Percentiles rank a stretch among this genome's conserved stretches.
Conservation (phyloP, 1,284 basidiomycete species). For the Cryptococcus hybrid region DNA sequence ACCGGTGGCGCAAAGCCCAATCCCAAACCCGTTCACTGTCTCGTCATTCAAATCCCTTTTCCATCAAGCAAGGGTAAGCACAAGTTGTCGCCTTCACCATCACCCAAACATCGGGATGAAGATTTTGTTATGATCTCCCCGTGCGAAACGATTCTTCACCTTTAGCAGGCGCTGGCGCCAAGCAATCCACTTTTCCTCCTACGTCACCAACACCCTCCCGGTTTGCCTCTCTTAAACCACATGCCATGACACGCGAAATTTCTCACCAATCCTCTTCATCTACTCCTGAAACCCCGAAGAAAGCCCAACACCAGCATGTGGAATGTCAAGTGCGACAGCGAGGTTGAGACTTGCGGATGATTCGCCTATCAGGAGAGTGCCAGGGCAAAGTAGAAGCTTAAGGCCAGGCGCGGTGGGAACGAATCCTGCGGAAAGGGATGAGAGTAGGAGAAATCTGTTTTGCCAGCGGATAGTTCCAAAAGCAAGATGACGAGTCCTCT, state of each 20-base stretch:
- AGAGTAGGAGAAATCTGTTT: constrained; percentile 13
- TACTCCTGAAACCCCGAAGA: constrained; percentile 27
- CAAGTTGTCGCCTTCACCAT: constrained; percentile 44
- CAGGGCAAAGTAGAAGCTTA: constrained; percentile 42
- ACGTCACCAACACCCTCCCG: constrained; percentile 12
- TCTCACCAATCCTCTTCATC: constrained; percentile 21
- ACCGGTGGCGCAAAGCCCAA: constrained; percentile 6
- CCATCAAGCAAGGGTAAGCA: constrained; percentile 39
- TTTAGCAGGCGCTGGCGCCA: neutral
- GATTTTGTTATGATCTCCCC: constrained; percentile 48
- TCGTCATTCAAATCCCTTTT: constrained; percentile 28
- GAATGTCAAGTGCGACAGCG: constrained; percentile 39
- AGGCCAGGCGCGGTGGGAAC: constrained; percentile 7
- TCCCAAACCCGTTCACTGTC: constrained; percentile 18
- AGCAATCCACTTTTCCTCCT: neutral
- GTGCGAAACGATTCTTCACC: constrained; percentile 11
- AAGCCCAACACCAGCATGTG: constrained; percentile 41
- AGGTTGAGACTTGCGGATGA: constrained; percentile 40
- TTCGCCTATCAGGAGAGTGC: constrained; percentile 38
- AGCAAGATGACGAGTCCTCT: constrained; percentile 21
- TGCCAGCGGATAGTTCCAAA: constrained; percentile 9
- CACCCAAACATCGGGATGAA: constrained; percentile 33
- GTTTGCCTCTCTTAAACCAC: constrained; percentile 7
- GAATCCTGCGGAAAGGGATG: constrained; percentile 1
- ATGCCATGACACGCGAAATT: constrained; percentile 7